phyloP scores from a whole-genome alignment of 2,329 filamentous ascomycete species.

The Penicillium capsulatum region DNA sequence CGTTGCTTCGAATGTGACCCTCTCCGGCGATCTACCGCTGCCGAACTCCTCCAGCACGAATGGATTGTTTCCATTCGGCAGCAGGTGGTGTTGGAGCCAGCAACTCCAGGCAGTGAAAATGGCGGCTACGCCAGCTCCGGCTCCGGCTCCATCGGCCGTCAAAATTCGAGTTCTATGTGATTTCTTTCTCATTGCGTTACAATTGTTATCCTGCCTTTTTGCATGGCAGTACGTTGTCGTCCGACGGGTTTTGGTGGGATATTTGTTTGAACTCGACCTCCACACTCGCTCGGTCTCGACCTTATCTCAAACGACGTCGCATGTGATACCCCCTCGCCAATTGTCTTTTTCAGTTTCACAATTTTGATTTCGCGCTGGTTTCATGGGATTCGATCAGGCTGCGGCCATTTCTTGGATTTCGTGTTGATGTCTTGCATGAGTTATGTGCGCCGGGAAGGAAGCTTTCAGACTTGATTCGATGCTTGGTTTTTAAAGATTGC shows the following conservation, averaged over 20 bases:
- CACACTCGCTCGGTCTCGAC: slow-evolving; percentile 21
- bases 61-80: slow-evolving; percentile 63
- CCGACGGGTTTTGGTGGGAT: background rate
- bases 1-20: slow-evolving; percentile 86
- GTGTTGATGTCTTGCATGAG: slow-evolving; percentile 7
- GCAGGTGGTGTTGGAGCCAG: slow-evolving; percentile 45
- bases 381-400: too few relatives aligned
- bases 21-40: slow-evolving; percentile 69
- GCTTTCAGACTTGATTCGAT: background rate
- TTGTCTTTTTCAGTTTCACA: slow-evolving; percentile 5
- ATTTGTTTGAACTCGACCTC: background rate
- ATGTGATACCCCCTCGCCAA: slow-evolving; percentile 31
- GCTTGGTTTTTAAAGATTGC: background rate
- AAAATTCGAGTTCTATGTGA: slow-evolving; percentile 28
- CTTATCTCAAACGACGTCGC: slow-evolving; percentile 21
- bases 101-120: slow-evolving; percentile 36
- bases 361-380: background rate
- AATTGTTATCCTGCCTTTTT: background rate
- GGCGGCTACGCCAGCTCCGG: slow-evolving; percentile 29
- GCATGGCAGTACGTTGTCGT: slow-evolving; percentile 1
- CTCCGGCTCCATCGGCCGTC: slow-evolving; percentile 27
- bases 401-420: background rate
- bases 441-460: slow-evolving; percentile 2
- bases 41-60: slow-evolving; percentile 88
- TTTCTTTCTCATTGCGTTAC: slow-evolving; percentile 2